These are phyloP conservation scores for Pythium chondricola DNA, from an alignment of 352 stramenopile genomes.

Conservation along the genomic window DNA sequence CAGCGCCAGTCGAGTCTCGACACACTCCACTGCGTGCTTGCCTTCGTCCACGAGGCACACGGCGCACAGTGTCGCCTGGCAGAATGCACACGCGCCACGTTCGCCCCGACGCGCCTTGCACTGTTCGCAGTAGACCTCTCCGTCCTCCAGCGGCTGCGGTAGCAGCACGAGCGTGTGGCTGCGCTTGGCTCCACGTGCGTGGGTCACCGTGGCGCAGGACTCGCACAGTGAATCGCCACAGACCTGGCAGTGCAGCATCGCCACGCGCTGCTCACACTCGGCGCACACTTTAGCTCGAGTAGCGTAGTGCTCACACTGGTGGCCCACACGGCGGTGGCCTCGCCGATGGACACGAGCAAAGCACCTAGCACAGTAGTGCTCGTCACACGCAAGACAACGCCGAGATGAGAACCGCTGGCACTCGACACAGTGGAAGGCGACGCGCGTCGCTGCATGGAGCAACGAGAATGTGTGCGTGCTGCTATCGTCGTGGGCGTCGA, in stretches of 20 bases:
- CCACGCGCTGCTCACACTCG: slow-evolving; percentile 66
- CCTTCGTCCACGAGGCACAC: slow-evolving; percentile 37
- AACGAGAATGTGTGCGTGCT: slow-evolving; percentile 59
- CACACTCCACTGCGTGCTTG: slow-evolving; percentile 44
- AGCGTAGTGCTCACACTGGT: slow-evolving; percentile 57
- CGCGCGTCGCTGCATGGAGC: slow-evolving; percentile 28
- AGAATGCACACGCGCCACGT: slow-evolving; percentile 47
- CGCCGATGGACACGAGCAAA: slow-evolving; percentile 60
- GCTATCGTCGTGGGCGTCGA: slow-evolving; percentile 32
- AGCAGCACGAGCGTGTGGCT: slow-evolving; percentile 43
- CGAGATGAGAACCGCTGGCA: slow-evolving; percentile 51
- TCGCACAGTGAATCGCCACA: slow-evolving; percentile 69
- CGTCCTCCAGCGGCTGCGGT: slow-evolving; percentile 32
- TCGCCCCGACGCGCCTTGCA: slow-evolving; percentile 50
- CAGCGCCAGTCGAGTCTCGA: slow-evolving; percentile 54
- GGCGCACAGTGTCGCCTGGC: slow-evolving; percentile 41
- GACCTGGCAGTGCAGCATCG: slow-evolving; percentile 52
- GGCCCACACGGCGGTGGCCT: slow-evolving; percentile 43
- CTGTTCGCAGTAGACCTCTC: slow-evolving; percentile 54
- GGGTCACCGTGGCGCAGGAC: slow-evolving; percentile 50
- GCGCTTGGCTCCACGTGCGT: slow-evolving; percentile 34
- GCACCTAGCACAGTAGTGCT: slow-evolving; percentile 79
- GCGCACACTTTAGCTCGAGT: slow-evolving; percentile 51
- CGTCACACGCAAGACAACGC: slow-evolving; percentile 64
- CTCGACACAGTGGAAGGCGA: slow-evolving; percentile 65